phyloP scores from a whole-genome alignment of 305 asterid genomes.

The Striga hermonthica region DNA sequence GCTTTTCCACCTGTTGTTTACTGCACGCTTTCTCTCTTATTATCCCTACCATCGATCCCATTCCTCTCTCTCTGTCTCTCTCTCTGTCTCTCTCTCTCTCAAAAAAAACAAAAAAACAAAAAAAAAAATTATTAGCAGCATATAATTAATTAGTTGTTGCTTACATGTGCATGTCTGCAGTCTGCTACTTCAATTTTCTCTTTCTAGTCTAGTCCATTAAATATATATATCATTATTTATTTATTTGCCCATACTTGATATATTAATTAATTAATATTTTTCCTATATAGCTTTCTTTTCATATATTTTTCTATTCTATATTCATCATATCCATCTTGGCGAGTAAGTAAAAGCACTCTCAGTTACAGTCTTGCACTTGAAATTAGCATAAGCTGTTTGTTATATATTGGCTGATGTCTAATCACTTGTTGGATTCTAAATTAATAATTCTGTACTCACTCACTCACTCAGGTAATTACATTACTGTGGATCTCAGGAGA shows the following conservation, averaged over 20 bases:
- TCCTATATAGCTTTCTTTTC: too few relatives aligned
- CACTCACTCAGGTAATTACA: too few relatives aligned
- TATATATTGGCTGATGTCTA: constrained; percentile 20
- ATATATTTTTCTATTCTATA: too few relatives aligned
- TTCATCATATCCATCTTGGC: too few relatives aligned
- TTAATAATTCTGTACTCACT: neutral
- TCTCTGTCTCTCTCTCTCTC: neutral
- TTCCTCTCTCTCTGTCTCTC: constrained; percentile 4
- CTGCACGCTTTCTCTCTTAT: constrained; percentile 24
- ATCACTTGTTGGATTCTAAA: constrained; percentile 32
- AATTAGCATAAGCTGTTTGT: constrained; percentile 4
- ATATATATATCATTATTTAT: neutral
- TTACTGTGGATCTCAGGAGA: constrained; percentile 30
- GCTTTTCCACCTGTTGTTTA: neutral
- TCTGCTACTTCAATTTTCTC: neutral
- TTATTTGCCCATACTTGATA: too few relatives aligned
- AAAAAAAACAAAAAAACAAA: too few relatives aligned
- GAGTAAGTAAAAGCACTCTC: too few relatives aligned
- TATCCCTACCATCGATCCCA: neutral
- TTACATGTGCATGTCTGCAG: neutral
- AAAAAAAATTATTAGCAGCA: too few relatives aligned
- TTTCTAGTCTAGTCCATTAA: constrained; percentile 29
- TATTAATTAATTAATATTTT: too few relatives aligned
- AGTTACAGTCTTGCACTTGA: neutral
- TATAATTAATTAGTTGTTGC: too few relatives aligned